A percentile compares a stretch with the other conserved stretches of the same genome.
Evolutionary conservation across 768 basidiomycete genomes (phyloP).

Genomic region (Hypsizygus marmoreus): DNA sequence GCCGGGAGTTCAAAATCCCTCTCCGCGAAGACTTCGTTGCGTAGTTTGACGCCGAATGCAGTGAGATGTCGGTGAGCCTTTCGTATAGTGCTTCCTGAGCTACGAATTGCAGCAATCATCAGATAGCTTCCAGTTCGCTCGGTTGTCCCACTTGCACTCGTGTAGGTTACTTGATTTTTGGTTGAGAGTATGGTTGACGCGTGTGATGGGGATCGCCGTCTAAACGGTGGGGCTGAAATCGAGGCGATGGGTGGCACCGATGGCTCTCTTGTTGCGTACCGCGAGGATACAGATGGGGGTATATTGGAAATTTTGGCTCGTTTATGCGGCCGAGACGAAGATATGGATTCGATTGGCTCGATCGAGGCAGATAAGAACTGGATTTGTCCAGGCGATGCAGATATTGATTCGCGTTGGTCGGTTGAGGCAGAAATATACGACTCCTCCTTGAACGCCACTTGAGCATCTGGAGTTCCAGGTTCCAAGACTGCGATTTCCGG

Average conservation of each 20-base stretch:
- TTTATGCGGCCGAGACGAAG: constrained; percentile 12
- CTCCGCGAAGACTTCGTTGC: constrained; percentile 39
- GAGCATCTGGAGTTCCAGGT: constrained; percentile 13
- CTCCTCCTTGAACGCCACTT: constrained; percentile 1
- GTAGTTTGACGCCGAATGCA: constrained; percentile 65
- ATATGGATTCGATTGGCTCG: constrained; percentile 4
- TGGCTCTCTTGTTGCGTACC: constrained; percentile 13
- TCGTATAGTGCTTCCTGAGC: constrained; percentile 43
- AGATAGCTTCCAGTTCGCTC: constrained; percentile 25
- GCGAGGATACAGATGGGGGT: constrained; percentile 7
- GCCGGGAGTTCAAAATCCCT: constrained; percentile 59
- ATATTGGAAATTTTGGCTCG: constrained; percentile 15
- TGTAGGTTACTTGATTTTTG: constrained; percentile 17
- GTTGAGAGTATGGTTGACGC: constrained; percentile 16
- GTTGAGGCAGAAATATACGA: neutral
- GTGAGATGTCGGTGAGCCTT: constrained; percentile 54
- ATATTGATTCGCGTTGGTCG: no score
- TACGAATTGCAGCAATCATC: constrained; percentile 54
- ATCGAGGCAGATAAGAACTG: constrained; percentile 8
- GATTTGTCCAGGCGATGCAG: no score
- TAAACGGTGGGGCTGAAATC: constrained; percentile 17
- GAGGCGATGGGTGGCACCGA: constrained; percentile 30
- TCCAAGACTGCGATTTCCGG: constrained; percentile 28
- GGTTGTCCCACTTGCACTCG: constrained; percentile 14
- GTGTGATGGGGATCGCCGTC: constrained; percentile 17